Base-by-base conservation (phyloP, 1,139 yeast species). In the Geotrichum histeridarum region DNA sequence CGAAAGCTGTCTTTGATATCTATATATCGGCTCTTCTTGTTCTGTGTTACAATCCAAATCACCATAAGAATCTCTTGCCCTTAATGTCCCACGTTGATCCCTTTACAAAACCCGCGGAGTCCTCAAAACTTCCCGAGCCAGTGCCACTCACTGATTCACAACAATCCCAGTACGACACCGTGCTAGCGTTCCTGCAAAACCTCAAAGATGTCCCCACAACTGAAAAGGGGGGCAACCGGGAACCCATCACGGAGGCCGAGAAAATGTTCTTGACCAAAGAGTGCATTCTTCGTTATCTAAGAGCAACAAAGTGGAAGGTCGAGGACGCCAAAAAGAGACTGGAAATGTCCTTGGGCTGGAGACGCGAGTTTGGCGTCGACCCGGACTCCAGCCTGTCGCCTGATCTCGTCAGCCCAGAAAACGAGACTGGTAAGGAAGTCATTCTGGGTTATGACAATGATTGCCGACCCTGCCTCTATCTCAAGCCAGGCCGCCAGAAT, bases 401-500 rank as follows among this genome's bases (percentile, higher is more conserved):
- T 1, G 88, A 83, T 4, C 63, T 80, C 43, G 86, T 87, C 1
- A 77, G 79, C 5, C 76, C 73, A 1, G 97, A 91, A 72, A 86
- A 86, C 68, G 83, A 78, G 64, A 84, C 95, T 0, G 99, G 99
- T 47, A 93, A 93, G 68, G 86, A 91, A 66, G 82, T 91, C 39
- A 82, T 90, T 57, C 73, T 93, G 41, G 99, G 99, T 9, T 93
- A 78, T 66, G 99, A 93, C 67, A 84, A 84, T 62, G 91, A 86
- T 63, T 80, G 85, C 56, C 78, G 99, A 64, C 98, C 99, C 1
- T 89, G 96, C 64, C 73, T 93, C 45, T 91, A 89, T 67, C 77
- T 93, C 64, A 82, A 89, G 67, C 94, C 95, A 5, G 98, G 97
- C 14, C 81, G 94, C 67, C 98, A 93, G 68, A 93, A 93, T 71